phyloP scores from a whole-genome alignment of 345 rosid genomes.

The Psidium guajava region DNA sequence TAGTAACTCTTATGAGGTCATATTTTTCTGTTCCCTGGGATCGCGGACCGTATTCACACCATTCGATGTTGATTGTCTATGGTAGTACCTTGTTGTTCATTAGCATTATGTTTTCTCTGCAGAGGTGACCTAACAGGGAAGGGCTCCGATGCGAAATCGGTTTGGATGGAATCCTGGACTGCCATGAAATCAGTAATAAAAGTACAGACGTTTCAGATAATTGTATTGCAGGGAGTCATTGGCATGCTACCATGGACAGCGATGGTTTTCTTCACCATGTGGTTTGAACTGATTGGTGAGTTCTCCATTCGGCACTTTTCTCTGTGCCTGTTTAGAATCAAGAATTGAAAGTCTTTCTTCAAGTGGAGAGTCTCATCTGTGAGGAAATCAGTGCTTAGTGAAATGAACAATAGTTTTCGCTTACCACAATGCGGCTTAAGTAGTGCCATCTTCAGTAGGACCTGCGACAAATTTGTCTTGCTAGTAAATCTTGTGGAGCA shows the following conservation, averaged over 20 bases:
- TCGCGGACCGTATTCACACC: not conserved
- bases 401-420: not conserved
- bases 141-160: constrained; percentile 21
- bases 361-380: not conserved
- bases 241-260: constrained; percentile 96
- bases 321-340: not conserved
- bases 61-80: not conserved
- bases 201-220: constrained; percentile 76
- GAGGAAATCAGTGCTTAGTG: not conserved
- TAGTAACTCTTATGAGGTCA: not conserved
- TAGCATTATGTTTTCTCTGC: constrained; percentile 7
- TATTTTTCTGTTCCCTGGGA: not conserved
- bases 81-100: not conserved
- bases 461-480: not conserved
- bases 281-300: constrained; percentile 92
- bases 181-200: constrained; percentile 68
- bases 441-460: not conserved
- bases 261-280: constrained; percentile 93
- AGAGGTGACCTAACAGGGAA: constrained; percentile 47
- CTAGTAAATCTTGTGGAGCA: not conserved
- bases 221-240: constrained; percentile 79
- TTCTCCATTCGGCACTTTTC: not conserved
- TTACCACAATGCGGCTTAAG: not conserved
- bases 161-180: constrained; percentile 66
- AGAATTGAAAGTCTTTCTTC: not conserved